A percentile compares a stretch with the other conserved stretches of the same genome.
phyloP scores from a whole-genome alignment of 202 grass and related monocot species.

The Zoysia matrella region DNA sequence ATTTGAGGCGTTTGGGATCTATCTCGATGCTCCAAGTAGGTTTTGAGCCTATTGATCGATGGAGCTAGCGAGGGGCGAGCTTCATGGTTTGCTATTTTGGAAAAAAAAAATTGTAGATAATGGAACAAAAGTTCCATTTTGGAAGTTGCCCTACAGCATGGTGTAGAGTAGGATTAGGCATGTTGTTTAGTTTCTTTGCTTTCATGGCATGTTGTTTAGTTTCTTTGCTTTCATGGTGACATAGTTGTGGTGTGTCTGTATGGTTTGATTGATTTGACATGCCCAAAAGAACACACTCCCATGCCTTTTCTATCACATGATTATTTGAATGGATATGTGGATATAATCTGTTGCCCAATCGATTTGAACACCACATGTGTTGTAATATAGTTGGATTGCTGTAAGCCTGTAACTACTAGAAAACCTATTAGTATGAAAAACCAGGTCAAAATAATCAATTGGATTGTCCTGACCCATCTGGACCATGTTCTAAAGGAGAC shows the following conservation, averaged over 20 bases:
- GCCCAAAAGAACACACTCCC: slow-evolving; percentile 12
- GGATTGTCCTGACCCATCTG: no score
- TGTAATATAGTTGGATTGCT: no score
- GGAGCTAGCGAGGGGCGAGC: neutral
- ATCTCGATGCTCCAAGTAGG: neutral
- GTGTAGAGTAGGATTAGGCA: neutral
- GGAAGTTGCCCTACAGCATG: neutral
- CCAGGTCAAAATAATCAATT: no score
- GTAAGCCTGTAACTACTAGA: no score
- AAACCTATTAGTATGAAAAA: no score
- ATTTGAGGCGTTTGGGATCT: neutral
- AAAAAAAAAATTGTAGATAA: no score
- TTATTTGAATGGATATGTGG: no score
- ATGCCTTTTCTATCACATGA: neutral
- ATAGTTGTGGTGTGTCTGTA: neutral
- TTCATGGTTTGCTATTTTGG: neutral
- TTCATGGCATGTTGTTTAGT: neutral
- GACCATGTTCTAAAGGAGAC: no score
- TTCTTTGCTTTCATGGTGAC: neutral
- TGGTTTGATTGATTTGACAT: neutral
- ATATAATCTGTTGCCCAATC: no score
- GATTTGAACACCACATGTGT: no score
- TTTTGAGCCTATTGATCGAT: neutral
- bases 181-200: neutral
- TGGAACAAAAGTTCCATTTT: no score